Base-by-base conservation (phyloP, 1,284 basidiomycete genomes). In the Cutaneotrichosporon sp. region DNA sequence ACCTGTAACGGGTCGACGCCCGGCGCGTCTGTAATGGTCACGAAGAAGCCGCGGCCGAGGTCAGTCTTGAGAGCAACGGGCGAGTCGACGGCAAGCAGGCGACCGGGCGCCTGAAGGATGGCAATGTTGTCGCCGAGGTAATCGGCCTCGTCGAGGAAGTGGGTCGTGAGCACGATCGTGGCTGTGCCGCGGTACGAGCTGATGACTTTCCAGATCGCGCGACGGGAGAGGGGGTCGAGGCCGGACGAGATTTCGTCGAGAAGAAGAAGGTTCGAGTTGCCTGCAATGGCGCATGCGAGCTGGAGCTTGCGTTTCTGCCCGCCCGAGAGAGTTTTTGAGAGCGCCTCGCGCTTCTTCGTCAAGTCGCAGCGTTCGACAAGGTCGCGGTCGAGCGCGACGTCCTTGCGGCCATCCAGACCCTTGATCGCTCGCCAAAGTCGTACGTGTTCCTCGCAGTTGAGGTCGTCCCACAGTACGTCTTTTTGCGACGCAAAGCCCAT, bases 241-340 rank as follows among this genome's bases (percentile, higher is more conserved):
- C 87, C 87, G 9, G 84, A 87, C 2, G 85, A 87, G 62, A 86
- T 87, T 72, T 83, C 76, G 56, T 77, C 87, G 8, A 89, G 84
- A 18, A 89, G 77, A 14, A 90, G 77, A 59, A 89, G 82, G 83
- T 65, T 41, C 18, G 58, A 66, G 22, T 58, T 85, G 4, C 86
- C 87, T 12, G 88, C 78, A 9, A 89, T 70, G 4, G 87, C 87
- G 56, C 86, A 83, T 1, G 87, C 87, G 18, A 89, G 76, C 64
- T 89, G 86, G 21, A 89, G 75, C 73, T 88, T 88, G 64, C 87
- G 74, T 75, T 89, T 89, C 76, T 90, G 87, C 8, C 87, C 87
- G 1, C 87, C 87, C 30, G 82, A 84, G 18, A 90, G 77, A 5
- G 82, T 84, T 47, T 76, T 75, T 2, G 86, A 82, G 61, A 84